Percentiles rank a stretch among this genome's conserved stretches.
Conservation (phyloP, 768 basidiomycete genomes). For the Lactifluus pinguis region DNA sequence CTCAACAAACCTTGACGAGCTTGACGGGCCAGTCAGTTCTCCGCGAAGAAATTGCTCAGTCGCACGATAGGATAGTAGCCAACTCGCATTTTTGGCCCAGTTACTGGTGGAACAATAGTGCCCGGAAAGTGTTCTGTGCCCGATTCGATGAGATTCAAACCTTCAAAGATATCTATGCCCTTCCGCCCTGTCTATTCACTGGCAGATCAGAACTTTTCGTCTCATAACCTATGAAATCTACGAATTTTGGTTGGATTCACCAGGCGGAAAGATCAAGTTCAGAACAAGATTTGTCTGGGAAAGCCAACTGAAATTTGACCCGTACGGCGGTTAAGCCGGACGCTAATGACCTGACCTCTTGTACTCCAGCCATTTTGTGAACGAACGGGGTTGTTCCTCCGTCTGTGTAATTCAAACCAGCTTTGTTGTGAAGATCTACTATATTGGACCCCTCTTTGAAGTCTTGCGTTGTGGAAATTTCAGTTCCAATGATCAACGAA, state of each 20-base stretch:
- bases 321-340: constrained; percentile 31
- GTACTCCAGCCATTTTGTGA: constrained; percentile 31
- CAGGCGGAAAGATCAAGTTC: constrained; percentile 35
- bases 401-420: constrained; percentile 27
- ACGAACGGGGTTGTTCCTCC: constrained; percentile 58
- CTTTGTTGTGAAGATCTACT: constrained; percentile 60
- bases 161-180: constrained; percentile 64
- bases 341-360: neutral
- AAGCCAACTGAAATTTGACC: constrained; percentile 53
- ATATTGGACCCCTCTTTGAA: constrained; percentile 24
- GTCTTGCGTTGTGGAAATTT: constrained; percentile 63
- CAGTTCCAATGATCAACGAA: constrained; percentile 81
- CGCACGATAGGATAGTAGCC: constrained; percentile 39
- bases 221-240: neutral
- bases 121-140: no score
- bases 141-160: neutral
- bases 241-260: neutral
- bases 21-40: no score
- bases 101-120: no score
- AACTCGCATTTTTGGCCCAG: constrained; percentile 46
- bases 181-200: constrained; percentile 37
- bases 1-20: no score
- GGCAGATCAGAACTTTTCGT: constrained; percentile 21
- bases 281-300: constrained; percentile 59
- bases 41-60: no score